A percentile compares a stretch with the other conserved stretches of the same genome.
phyloP scores from a whole-genome alignment of 2,329 filamentous ascomycete genomes.

The Fusarium sp. region DNA sequence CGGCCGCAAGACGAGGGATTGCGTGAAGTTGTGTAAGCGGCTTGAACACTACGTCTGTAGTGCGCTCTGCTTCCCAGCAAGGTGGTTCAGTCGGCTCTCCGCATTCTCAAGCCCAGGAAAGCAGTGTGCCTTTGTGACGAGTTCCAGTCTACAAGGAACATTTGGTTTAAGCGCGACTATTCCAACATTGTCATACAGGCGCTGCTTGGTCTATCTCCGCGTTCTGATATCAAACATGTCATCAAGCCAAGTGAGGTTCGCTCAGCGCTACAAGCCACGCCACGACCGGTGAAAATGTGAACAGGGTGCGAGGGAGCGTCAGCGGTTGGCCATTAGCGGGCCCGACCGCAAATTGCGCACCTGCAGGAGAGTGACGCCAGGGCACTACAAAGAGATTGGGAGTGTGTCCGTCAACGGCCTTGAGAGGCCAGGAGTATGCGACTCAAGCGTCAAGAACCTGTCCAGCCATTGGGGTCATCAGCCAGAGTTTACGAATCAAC shows the following conservation, averaged over 20 bases:
- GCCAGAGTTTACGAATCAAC: conserved; percentile 37
- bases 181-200: background rate
- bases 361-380: conserved; percentile 28
- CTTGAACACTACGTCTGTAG: conserved; percentile 25
- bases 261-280: conserved; percentile 20
- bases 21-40: conserved; percentile 36
- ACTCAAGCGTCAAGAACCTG: conserved; percentile 1
- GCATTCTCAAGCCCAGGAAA: conserved; percentile 14
- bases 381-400: conserved; percentile 22
- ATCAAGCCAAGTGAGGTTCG: conserved; percentile 14
- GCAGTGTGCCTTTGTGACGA: conserved; percentile 4
- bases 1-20: conserved; percentile 25
- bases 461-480: conserved; percentile 8
- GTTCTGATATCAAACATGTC: conserved; percentile 4
- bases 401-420: conserved; percentile 11
- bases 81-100: conserved; percentile 26
- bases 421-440: conserved; percentile 7
- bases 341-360: conserved; percentile 35
- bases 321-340: conserved; percentile 22
- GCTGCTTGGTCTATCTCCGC: background rate
- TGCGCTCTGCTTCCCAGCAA: conserved; percentile 28
- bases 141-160: background rate
- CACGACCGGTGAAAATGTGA: conserved; percentile 13
- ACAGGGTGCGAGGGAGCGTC: conserved; percentile 16
- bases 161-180: background rate